phyloP scores from a whole-genome alignment of 352 stramenopile species.

The Phytophthora boehmeriae region DNA sequence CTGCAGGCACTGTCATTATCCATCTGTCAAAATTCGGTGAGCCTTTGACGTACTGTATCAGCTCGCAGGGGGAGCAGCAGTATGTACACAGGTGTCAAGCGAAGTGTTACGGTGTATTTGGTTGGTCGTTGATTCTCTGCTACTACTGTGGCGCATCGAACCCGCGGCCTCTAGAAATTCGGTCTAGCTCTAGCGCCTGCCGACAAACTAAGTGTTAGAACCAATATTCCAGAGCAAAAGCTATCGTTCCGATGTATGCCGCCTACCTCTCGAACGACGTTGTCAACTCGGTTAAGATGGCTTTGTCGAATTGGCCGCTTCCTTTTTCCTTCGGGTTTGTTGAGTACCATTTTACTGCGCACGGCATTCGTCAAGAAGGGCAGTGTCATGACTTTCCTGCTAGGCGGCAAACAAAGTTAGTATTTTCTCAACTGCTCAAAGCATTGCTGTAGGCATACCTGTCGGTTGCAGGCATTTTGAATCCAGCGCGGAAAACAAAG shows the following conservation, averaged over 20 bases:
- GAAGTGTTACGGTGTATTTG: not conserved
- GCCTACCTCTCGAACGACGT: constrained; percentile 70
- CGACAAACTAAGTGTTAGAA: constrained; percentile 14
- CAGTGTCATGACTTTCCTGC: constrained; percentile 73
- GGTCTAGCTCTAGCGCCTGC: constrained; percentile 76
- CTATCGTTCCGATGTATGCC: not conserved
- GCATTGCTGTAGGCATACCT: constrained; percentile 36
- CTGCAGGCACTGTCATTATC: too few species aligned
- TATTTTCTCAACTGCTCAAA: not conserved
- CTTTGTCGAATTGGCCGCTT: constrained; percentile 55
- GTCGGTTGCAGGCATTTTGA: constrained; percentile 84
- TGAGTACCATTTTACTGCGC: constrained; percentile 68
- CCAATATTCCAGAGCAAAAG: constrained; percentile 7
- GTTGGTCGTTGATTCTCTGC: constrained; percentile 9
- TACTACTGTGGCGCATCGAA: constrained; percentile 32
- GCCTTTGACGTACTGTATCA: too few species aligned
- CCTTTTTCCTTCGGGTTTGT: constrained; percentile 71
- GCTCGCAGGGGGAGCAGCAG: too few species aligned
- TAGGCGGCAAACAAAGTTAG: constrained; percentile 12
- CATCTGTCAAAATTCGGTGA: too few species aligned
- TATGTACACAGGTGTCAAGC: too few species aligned
- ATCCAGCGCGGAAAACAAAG: constrained; percentile 81
- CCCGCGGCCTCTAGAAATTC: constrained; percentile 44
- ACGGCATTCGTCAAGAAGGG: constrained; percentile 73
- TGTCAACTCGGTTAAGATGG: constrained; percentile 58